Evolutionary conservation across 306 rosid genomes (phyloP), one percentile per base, ranked within the genome.

Genomic region (Oemleria cerasiformis): DNA sequence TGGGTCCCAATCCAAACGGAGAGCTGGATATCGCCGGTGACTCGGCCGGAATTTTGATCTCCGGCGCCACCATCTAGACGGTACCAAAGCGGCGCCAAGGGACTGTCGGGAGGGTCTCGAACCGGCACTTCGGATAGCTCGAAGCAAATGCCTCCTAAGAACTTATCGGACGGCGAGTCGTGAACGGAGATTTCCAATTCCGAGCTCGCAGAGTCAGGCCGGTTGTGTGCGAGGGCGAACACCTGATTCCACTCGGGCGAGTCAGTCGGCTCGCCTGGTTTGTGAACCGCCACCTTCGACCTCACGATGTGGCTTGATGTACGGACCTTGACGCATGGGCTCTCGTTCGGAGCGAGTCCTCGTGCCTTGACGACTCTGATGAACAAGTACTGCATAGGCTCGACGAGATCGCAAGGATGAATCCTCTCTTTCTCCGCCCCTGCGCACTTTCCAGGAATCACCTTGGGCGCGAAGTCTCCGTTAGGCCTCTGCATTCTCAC

Each of bases 191-290:
- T 89, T 82, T 94, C 95, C 63, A 94, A 30, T 0, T 91, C 89
- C 15, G 86, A 40, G 67, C 77, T 73, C 11, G 68, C 62, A 0
- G 85, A 61, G n/a, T 93, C 97, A 6, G 85, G 81, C 16, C 83
- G 72, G 79, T 70, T 81, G 71, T 79, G 83, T 4, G 80, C 86
- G 21, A 94, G 56, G 0, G 91, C 95, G 30, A 94, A 94, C 0
- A 83, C 88, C 49, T 84, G 88, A 44, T 86, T 73, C 99, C 96
- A 94, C 19, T 94, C 99, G 8, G 95, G 96, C n/a, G 91, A 87
- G 53, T 84, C 90, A 12, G 70, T 64, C 62, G 91, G 85, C 21
- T 90, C 96, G 14, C 84, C 90, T 11, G 87, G 90, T 1, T 93
- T 75, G 65, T 68, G 77, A 47, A 53, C 72, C 6, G 88, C 87